A percentile compares a stretch with the other conserved stretches of the same genome.
Evolutionary conservation across 768 basidiomycete genomes (phyloP).

Genomic region (Pisolithus sp.): DNA sequence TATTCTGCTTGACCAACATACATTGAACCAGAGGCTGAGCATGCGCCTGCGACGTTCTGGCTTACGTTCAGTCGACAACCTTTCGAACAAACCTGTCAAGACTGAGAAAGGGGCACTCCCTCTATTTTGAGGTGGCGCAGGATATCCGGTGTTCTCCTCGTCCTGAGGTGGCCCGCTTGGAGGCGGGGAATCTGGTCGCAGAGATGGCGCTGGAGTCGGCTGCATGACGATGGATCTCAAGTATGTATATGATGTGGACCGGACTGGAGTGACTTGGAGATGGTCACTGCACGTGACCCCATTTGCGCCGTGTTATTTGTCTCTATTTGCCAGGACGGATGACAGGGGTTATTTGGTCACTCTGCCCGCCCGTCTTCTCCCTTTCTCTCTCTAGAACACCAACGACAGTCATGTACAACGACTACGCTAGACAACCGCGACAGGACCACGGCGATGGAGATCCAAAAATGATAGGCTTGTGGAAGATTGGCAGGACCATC

Average conservation of each 20-base stretch:
- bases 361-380: background rate
- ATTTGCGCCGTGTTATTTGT: slow-evolving; percentile 13
- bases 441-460: slow-evolving; percentile 32
- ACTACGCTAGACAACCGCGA: slow-evolving; percentile 24
- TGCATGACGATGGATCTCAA: slow-evolving; percentile 39
- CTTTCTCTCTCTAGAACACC: background rate
- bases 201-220: slow-evolving; percentile 62
- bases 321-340: slow-evolving; percentile 6
- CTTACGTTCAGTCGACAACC: slow-evolving; percentile 64
- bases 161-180: slow-evolving; percentile 5
- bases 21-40: slow-evolving; percentile 75
- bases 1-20: slow-evolving; percentile 32
- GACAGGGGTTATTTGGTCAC: background rate
- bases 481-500: slow-evolving; percentile 82
- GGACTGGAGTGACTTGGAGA: background rate
- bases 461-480: slow-evolving; percentile 68
- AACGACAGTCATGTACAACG: slow-evolving; percentile 15
- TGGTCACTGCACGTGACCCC: background rate
- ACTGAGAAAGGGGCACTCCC: slow-evolving; percentile 67
- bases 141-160: slow-evolving; percentile 34
- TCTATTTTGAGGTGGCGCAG: slow-evolving; percentile 56
- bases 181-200: slow-evolving; percentile 43
- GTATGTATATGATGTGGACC: background rate
- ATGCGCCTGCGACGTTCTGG: slow-evolving; percentile 66
- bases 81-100: slow-evolving; percentile 67